phyloP scores from a whole-genome alignment of 371 early-diverging fungal genomes.

The Rhizopus stolonifer region DNA sequence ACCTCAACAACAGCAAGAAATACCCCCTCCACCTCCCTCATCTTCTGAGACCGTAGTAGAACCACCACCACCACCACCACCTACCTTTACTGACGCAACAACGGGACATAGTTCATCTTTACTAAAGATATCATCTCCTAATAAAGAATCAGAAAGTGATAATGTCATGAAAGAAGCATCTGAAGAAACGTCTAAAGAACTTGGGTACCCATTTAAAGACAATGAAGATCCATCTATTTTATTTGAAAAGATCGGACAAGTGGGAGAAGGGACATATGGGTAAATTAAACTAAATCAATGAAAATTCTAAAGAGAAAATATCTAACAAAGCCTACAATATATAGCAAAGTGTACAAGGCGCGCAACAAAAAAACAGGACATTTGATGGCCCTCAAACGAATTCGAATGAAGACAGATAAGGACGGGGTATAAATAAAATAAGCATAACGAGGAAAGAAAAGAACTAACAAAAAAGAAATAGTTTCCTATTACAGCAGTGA shows the following conservation, averaged over 20 bases:
- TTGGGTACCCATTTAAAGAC: slow-evolving; percentile 40
- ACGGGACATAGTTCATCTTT: not conserved
- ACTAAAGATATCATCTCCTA: not conserved
- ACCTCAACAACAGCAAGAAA: slow-evolving; percentile 8
- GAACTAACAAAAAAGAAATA: slow-evolving; percentile 35
- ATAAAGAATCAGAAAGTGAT: not conserved
- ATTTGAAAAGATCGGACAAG: slow-evolving; percentile 64
- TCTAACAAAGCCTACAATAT: slow-evolving; percentile 3
- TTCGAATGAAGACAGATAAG: slow-evolving; percentile 78
- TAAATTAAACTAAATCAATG: slow-evolving; percentile 14
- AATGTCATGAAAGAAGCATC: slow-evolving; percentile 11
- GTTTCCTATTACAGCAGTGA: slow-evolving; percentile 95
- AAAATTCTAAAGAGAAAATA: not conserved
- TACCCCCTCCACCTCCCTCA: not conserved
- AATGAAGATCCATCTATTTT: slow-evolving; percentile 37
- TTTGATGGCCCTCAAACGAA: slow-evolving; percentile 81
- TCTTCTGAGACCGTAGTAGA: not conserved
- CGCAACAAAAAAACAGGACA: slow-evolving; percentile 64
- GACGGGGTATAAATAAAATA: slow-evolving; percentile 69
- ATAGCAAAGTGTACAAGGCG: slow-evolving; percentile 83
- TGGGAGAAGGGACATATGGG: slow-evolving; percentile 79
- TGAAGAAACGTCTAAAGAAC: slow-evolving; percentile 27
- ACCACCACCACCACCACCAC: not conserved
- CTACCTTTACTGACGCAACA: not conserved
- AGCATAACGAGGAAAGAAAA: slow-evolving; percentile 46